Evolutionary conservation across 2,329 filamentous ascomycete species (phyloP).

Genomic region (Stachybotrys elegans): DNA sequence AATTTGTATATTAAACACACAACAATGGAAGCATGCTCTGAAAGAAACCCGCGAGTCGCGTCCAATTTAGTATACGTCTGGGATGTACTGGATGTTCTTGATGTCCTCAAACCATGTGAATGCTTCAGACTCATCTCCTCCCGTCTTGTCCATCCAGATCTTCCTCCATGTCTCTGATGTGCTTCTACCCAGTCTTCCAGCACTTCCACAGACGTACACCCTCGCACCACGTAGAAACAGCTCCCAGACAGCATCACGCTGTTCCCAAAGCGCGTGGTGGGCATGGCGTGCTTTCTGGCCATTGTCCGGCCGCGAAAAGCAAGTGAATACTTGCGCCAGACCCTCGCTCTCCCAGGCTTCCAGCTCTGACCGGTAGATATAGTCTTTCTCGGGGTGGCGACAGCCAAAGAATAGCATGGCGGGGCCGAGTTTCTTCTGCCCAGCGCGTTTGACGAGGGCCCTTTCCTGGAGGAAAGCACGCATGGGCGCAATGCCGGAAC

Average conservation of each 20-base stretch:
- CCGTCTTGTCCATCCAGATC: constrained; percentile 1
- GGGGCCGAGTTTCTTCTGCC: constrained; percentile 1
- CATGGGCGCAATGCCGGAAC: constrained; percentile 39
- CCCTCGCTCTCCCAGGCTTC: constrained; percentile 4
- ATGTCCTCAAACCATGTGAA: constrained; percentile 3
- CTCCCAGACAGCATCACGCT: constrained; percentile 15
- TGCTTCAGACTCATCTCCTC: neutral
- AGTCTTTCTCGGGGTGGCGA: constrained; percentile 41
- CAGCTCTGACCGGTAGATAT: constrained; percentile 43
- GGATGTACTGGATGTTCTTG: constrained; percentile 3
- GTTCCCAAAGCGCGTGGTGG: constrained; percentile 24
- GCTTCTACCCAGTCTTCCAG: constrained; percentile 6
- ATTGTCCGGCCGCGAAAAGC: neutral
- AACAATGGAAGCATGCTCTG: neutral
- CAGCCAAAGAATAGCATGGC: constrained; percentile 52
- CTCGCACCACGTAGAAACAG: constrained; percentile 24
- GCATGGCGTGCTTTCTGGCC: constrained; percentile 22
- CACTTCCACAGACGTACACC: constrained; percentile 32
- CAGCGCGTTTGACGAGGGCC: neutral
- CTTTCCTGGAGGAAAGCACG: constrained; percentile 12
- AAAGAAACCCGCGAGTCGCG: neutral
- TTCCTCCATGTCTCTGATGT: neutral
- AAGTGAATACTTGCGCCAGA: neutral
- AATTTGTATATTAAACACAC: too few species aligned
- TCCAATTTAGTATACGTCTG: constrained; percentile 3